phyloP scores from a whole-genome alignment of 371 early-diverging fungal genomes.

The Nematocida parisii region DNA sequence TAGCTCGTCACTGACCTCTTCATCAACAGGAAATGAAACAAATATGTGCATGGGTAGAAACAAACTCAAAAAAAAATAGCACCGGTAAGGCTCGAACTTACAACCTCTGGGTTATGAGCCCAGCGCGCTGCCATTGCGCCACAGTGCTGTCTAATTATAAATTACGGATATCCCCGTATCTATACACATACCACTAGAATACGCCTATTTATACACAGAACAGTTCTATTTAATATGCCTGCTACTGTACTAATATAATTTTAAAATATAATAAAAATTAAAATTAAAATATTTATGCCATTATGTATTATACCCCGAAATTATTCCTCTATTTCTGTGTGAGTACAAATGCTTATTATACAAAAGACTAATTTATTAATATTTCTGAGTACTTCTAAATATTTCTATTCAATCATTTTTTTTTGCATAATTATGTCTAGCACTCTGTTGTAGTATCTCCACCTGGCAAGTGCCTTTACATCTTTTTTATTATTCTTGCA shows the following conservation, averaged over 20 bases:
- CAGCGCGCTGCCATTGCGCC: conserved; percentile 63
- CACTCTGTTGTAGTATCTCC: conserved; percentile 46
- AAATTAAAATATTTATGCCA: no score
- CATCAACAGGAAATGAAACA: conserved; percentile 56
- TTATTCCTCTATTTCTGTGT: no score
- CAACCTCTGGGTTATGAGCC: conserved; percentile 64
- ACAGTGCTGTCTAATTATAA: conserved; percentile 49
- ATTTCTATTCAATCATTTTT: conserved; percentile 9
- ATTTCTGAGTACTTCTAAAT: neutral
- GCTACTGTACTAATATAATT: no score
- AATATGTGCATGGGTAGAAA: conserved; percentile 58
- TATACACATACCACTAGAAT: neutral
- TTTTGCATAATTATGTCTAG: conserved; percentile 6
- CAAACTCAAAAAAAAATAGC: conserved; percentile 51
- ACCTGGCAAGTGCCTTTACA: conserved; percentile 13
- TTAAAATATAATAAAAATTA: no score
- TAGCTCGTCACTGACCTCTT: conserved; percentile 12
- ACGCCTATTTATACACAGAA: no score
- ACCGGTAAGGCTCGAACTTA: conserved; percentile 63
- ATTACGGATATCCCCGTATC: neutral
- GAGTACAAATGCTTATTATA: no score
- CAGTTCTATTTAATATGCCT: no score
- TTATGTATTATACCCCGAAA: no score
- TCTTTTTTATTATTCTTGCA: conserved; percentile 16
- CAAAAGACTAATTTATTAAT: no score